Evolutionary conservation across 352 stramenopile genomes (phyloP), one percentile per base, ranked within the genome.

Genomic region (Globisporangium emineosum): DNA sequence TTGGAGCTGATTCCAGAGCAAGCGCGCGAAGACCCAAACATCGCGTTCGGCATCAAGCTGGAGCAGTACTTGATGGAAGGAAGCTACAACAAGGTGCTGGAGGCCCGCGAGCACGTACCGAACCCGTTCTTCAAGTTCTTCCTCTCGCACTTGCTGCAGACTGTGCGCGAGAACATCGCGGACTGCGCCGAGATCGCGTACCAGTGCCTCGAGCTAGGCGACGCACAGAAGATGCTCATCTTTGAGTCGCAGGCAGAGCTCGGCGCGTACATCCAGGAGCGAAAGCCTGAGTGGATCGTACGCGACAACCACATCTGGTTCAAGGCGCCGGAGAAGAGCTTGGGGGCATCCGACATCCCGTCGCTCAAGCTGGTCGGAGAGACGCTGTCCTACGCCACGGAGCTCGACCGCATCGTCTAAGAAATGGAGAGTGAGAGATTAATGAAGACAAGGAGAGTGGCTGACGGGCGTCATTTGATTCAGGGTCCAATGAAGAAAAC

Each of bases 161-260:
- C 96, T 9, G 96, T 99, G 47, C 84, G 96, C 15, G 94, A 98
- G 70, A 96, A 95, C 64, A 97, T 99, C 73, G 96, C 94, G 15
- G 96, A 98, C 76, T 98, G 94, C 78, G 86, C 96, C 37, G 94
- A 98, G 80, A 91, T 98, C 51, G 84, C 91, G 12, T 98, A 98
- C 71, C 87, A 92, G 73, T 94, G 79, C 30, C 86, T 98, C 50
- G 83, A 83, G 29, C 65, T 97, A 25, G 54, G 50, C 13, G 91
- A 98, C 70, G 91, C 93, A 4, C 85, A 96, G 68, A 87, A 88
- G 56, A 97, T 98, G 89, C 93, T 98, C 67, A 98, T 98, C 66
- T 96, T 98, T 62, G 80, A 92, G 70, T 89, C 81, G 51, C 61
- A 72, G 19, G 69, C 81, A 7, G 89, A 97, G 57, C 77, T 98